phyloP scores from a whole-genome alignment of 768 basidiomycete genomes.

The Clathrus columnatus region DNA sequence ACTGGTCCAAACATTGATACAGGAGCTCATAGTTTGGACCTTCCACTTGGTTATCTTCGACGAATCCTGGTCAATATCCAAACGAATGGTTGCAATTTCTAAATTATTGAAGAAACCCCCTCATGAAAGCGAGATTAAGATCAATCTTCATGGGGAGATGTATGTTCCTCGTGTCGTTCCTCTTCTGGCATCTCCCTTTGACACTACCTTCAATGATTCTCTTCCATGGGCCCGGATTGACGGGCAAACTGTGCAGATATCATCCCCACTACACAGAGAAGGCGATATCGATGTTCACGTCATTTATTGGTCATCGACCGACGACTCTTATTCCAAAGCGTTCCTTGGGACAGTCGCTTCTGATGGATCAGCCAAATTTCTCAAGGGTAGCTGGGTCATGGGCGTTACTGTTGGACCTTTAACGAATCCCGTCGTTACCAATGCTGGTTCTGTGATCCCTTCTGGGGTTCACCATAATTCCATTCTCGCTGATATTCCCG shows the following conservation, averaged over 20 bases:
- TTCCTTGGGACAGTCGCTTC: not conserved
- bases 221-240: not conserved
- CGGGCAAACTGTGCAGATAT: not conserved
- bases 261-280: not conserved
- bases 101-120: not conserved
- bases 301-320: not conserved
- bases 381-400: not conserved
- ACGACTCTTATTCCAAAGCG: not conserved
- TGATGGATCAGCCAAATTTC: not conserved
- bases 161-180: slow-evolving; percentile 23
- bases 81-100: not conserved
- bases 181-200: slow-evolving; percentile 11
- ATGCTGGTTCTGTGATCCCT: not conserved
- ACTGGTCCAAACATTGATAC: slow-evolving; percentile 21
- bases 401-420: not conserved
- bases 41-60: slow-evolving; percentile 23
- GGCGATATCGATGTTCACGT: not conserved
- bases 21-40: slow-evolving; percentile 24
- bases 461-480: not conserved
- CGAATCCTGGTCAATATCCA: slow-evolving; percentile 11
- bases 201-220: not conserved
- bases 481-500: not conserved
- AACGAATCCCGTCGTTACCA: not conserved
- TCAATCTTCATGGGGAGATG: slow-evolving; percentile 19
- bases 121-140: slow-evolving; percentile 18